Base-by-base conservation (phyloP, 768 basidiomycete species). In the Strobilomyces dryophilus region DNA sequence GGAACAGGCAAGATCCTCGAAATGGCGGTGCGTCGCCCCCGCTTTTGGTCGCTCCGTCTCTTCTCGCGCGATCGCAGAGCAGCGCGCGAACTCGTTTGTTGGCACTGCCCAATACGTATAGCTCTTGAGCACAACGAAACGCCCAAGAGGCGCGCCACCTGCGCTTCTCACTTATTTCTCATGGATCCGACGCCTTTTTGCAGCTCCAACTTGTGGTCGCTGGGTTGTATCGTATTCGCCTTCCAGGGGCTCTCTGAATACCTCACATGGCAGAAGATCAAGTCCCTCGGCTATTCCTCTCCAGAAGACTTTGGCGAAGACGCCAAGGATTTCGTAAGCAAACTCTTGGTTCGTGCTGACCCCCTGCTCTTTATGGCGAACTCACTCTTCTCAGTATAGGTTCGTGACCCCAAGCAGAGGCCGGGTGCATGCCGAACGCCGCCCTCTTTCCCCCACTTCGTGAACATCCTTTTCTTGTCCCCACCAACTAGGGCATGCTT, bases 191-290 rank as follows among this genome's bases (percentile, higher is more conserved):
- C 35, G 11, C 9, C 2, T 5, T 29, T 47, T 2, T 9, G 14
- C 15, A 95, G 93, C 56, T 91, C 95, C 37, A 95, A 98, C 69
- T 77, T 93, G 10, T 99, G 95, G 95, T 91, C 94, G 5, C 77
- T 97, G 24, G 97, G 93, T 2, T 98, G 95, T 70, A 86, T 98
- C 41, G 71, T 98, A 39, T 95, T 94, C 59, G 90, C 94, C 2
- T 99, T 99, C 74, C 82, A 89, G 94, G 94, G 88, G 5, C 76
- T 85, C 7, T 93, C 93, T 0, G 92, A 98, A 54, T 97, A 95
- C 65, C 81, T 97, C 54, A 97, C 89, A 29, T 95, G 93, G 81
- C 87, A 97, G 65, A 93, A 92, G 73, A 91, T 98, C 71, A 89
- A 94, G 71, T 79, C 83, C 42, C 75, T 90, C 44, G 88, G 95